These are phyloP conservation scores for Coemansia aciculifera DNA, from an alignment of 192 early-diverging fungal species.

Conservation along the genomic window DNA sequence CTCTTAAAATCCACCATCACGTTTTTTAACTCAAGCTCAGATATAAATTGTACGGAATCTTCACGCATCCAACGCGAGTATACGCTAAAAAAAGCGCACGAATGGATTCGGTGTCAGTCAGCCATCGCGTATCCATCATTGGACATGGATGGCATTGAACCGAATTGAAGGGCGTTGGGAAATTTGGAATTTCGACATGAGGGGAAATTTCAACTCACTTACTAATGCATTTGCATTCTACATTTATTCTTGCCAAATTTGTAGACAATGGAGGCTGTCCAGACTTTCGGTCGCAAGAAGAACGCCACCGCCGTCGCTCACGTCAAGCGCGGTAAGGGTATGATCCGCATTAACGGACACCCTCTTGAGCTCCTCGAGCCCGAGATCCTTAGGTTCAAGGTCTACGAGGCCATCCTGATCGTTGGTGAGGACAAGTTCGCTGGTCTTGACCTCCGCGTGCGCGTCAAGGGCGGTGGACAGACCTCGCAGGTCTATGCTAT, in stretches of 20 bases:
- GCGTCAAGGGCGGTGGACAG: constrained; percentile 96
- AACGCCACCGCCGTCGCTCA: constrained; percentile 99
- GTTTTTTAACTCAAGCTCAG: constrained; percentile 4
- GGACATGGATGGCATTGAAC: neutral
- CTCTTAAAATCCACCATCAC: constrained; percentile 1
- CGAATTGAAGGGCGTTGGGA: neutral
- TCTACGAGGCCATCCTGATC: constrained; percentile 96
- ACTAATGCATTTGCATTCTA: neutral
- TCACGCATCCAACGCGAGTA: neutral
- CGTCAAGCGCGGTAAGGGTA: constrained; percentile 96
- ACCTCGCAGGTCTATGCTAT: constrained; percentile 97
- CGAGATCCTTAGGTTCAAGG: constrained; percentile 95
- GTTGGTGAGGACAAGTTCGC: constrained; percentile 96
- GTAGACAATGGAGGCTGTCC: constrained; percentile 58
- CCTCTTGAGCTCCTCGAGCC: constrained; percentile 96
- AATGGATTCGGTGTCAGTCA: neutral
- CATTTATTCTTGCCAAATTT: neutral
- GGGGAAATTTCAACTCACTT: neutral
- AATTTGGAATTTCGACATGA: neutral
- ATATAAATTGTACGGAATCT: constrained; percentile 4
- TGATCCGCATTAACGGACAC: constrained; percentile 97
- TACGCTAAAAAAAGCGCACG: neutral
- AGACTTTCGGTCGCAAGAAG: constrained; percentile 72
- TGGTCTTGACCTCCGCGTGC: constrained; percentile 94
- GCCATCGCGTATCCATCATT: neutral